phyloP scores from a whole-genome alignment of 495 filamentous ascomycete genomes.

The Penicillium mononematosum region DNA sequence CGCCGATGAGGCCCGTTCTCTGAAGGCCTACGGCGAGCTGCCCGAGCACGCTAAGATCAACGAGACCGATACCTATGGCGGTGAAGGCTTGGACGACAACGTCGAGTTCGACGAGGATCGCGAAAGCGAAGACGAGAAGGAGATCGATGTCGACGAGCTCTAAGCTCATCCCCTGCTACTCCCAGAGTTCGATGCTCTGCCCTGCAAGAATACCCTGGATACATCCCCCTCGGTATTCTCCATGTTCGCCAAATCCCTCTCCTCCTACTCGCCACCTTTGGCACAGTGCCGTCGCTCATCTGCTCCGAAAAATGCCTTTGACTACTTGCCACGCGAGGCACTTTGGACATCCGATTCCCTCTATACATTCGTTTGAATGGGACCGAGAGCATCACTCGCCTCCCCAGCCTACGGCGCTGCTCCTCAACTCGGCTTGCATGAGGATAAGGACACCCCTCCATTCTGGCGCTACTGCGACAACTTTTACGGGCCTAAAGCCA shows the following conservation, averaged over 20 bases:
- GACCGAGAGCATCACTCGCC: constrained; percentile 11
- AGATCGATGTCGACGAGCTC: constrained; percentile 61
- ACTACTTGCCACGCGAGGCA: constrained; percentile 13
- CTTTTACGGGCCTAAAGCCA: constrained; percentile 27
- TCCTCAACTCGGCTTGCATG: constrained; percentile 17
- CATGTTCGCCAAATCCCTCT: constrained; percentile 27
- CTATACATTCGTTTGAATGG: constrained; percentile 17
- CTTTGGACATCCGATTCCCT: constrained; percentile 12
- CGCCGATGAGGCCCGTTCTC: constrained; percentile 89
- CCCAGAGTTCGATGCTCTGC: constrained; percentile 35
- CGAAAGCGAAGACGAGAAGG: constrained; percentile 57
- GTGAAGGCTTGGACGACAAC: constrained; percentile 59
- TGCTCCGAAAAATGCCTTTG: constrained; percentile 18
- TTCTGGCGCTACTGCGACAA: constrained; percentile 27
- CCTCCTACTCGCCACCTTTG: constrained; percentile 24
- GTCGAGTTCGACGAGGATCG: constrained; percentile 62
- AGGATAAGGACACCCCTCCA: constrained; percentile 17
- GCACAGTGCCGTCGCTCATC: constrained; percentile 20
- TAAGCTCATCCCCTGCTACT: constrained; percentile 35
- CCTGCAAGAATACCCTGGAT: constrained; percentile 40
- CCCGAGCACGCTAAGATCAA: constrained; percentile 99
- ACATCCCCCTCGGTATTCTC: constrained; percentile 28
- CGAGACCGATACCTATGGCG: constrained; percentile 91
- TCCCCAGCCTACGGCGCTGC: constrained; percentile 16
- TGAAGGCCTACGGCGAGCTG: constrained; percentile 96